phyloP scores from a whole-genome alignment of 345 rosid species.

The Eucalyptus curtisii region DNA sequence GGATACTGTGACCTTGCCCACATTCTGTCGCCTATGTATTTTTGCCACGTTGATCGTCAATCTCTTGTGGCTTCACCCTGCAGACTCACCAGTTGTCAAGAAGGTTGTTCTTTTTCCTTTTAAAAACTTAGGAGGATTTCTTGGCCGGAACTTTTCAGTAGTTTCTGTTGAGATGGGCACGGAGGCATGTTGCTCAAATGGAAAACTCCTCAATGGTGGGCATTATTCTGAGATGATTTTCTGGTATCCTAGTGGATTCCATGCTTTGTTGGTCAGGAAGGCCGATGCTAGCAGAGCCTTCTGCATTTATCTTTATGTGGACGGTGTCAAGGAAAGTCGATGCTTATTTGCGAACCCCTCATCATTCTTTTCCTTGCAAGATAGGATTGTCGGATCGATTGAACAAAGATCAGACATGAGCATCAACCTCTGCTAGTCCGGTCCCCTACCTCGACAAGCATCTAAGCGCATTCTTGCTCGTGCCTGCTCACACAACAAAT shows the following conservation, averaged over 20 bases:
- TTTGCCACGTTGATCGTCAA: neutral
- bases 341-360: neutral
- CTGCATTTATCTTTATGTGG: neutral
- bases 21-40: neutral
- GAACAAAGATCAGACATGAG: neutral
- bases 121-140: neutral
- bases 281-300: neutral
- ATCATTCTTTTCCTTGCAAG: neutral
- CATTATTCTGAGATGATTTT: neutral
- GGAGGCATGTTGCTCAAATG: neutral
- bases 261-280: neutral
- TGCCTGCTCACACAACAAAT: neutral
- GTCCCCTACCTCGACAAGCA: neutral
- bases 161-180: neutral
- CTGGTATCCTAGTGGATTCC: neutral
- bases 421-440: neutral
- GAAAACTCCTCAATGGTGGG: neutral
- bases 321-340: neutral
- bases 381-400: neutral
- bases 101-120: too few species aligned
- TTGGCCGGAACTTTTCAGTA: neutral
- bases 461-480: neutral
- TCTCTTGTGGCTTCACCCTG: neutral
- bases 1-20: neutral
- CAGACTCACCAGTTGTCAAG: neutral